Conservation (phyloP, 805 yeast species). For the Metschnikowia picachoensis region DNA sequence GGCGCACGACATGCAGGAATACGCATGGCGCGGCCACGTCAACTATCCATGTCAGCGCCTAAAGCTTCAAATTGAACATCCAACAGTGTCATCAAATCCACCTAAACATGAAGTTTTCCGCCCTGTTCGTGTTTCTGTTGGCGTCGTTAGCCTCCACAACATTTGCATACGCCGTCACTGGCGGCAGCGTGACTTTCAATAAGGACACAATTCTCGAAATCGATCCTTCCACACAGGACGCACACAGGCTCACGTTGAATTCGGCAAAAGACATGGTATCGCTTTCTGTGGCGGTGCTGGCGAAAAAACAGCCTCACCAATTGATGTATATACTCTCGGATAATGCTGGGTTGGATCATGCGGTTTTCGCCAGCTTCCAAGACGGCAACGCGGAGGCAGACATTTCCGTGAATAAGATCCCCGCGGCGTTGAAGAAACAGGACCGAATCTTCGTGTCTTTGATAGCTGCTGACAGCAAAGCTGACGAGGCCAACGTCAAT, state of each 20-base stretch:
- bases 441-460: constrained; percentile 29
- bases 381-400: constrained; percentile 20
- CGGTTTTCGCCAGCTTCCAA: constrained; percentile 30
- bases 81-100: too few species aligned
- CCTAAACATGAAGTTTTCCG: constrained; percentile 20
- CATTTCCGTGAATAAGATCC: constrained; percentile 29
- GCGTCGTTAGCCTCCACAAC: constrained; percentile 21
- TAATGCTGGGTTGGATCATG: constrained; percentile 28
- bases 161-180: constrained; percentile 26
- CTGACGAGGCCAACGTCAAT: constrained; percentile 19
- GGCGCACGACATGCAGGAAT: not conserved
- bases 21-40: not conserved
- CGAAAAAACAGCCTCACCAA: constrained; percentile 32
- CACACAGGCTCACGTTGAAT: constrained; percentile 28
- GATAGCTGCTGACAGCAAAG: constrained; percentile 27
- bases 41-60: too few species aligned
- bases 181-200: constrained; percentile 29
- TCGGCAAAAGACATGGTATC: constrained; percentile 31
- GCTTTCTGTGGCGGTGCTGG: constrained; percentile 24
- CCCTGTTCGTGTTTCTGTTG: constrained; percentile 14
- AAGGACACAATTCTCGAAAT: constrained; percentile 19
- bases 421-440: constrained; percentile 33
- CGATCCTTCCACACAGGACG: constrained; percentile 31
- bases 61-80: too few species aligned
- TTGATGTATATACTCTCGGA: constrained; percentile 28